Conservation (phyloP, 2,329 filamentous ascomycete species). For the Cladobotryum mycophilum region DNA sequence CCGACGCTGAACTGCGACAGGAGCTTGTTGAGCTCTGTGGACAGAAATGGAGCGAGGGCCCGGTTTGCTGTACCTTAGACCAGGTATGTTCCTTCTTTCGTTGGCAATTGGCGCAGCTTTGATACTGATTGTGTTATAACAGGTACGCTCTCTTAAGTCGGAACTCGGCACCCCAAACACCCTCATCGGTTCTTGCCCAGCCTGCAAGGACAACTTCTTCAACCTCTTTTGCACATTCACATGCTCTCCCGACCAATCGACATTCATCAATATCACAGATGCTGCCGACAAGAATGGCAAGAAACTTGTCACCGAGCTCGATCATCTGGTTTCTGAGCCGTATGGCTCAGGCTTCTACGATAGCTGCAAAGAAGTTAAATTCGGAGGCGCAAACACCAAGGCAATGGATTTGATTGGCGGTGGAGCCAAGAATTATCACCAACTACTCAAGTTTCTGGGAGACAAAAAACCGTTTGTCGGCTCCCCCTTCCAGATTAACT, state of each 20-base stretch:
- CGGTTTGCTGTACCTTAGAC: slow-evolving; percentile 76
- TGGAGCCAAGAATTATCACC: slow-evolving; percentile 81
- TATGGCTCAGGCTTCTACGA: slow-evolving; percentile 88
- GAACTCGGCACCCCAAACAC: slow-evolving; percentile 83
- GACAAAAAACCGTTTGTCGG: slow-evolving; percentile 79
- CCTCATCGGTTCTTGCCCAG: slow-evolving; percentile 88
- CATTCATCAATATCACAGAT: slow-evolving; percentile 88
- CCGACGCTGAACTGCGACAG: slow-evolving; percentile 63
- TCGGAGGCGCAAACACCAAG: slow-evolving; percentile 85
- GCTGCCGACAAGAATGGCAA: slow-evolving; percentile 56
- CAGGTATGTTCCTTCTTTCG: slow-evolving; percentile 50
- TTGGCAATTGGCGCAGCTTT: not conserved
- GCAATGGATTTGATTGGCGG: slow-evolving; percentile 96
- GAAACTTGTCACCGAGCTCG: slow-evolving; percentile 74
- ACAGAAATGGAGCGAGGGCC: slow-evolving; percentile 72
- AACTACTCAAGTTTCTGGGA: slow-evolving; percentile 85
- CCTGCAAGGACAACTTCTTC: slow-evolving; percentile 97
- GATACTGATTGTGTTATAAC: slow-evolving; percentile 4
- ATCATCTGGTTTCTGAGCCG: slow-evolving; percentile 77
- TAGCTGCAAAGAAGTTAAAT: slow-evolving; percentile 99
- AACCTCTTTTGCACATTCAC: slow-evolving; percentile 98
- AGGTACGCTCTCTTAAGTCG: slow-evolving; percentile 73
- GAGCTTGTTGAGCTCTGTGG: slow-evolving; percentile 84
- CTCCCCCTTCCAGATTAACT: slow-evolving; percentile 98
- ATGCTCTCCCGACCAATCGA: slow-evolving; percentile 91